phyloP scores from a whole-genome alignment of 257 asterid species.

The Solanum rostratum region DNA sequence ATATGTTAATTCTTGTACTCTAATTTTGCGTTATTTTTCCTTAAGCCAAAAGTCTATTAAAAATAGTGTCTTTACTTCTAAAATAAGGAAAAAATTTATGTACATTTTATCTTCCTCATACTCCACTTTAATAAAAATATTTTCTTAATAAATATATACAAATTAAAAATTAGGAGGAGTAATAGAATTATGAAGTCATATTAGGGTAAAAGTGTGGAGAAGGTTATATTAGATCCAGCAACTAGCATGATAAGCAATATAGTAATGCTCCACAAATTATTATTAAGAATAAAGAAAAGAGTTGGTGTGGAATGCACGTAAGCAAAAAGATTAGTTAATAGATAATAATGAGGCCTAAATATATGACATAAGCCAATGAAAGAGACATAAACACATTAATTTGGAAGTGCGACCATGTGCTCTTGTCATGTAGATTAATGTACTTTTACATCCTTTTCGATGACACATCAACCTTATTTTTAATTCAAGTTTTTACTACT shows the following conservation, averaged over 20 bases:
- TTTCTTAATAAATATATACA: too few species aligned
- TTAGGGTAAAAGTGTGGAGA: background rate
- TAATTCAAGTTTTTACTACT: background rate
- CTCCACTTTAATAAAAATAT: too few species aligned
- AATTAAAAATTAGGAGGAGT: too few species aligned
- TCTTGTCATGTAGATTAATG: background rate
- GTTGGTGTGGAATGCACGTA: conserved; percentile 3
- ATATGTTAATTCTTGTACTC: background rate
- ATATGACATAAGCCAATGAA: background rate
- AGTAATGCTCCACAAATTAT: background rate
- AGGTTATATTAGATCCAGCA: background rate
- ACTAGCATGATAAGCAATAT: background rate
- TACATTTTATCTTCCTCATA: background rate
- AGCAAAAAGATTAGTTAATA: background rate
- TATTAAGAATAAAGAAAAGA: background rate
- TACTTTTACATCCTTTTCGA: background rate
- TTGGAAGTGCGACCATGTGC: background rate
- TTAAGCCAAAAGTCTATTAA: background rate
- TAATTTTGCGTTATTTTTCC: background rate
- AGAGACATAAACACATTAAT: background rate
- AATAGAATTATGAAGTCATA: too few species aligned
- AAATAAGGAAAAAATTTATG: background rate
- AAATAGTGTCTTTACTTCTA: background rate
- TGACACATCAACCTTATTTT: background rate
- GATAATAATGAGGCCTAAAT: background rate